Percentiles rank a stretch among this genome's conserved stretches.
phyloP scores from a whole-genome alignment of 306 rosid species.

The Rosa multiflora region DNA sequence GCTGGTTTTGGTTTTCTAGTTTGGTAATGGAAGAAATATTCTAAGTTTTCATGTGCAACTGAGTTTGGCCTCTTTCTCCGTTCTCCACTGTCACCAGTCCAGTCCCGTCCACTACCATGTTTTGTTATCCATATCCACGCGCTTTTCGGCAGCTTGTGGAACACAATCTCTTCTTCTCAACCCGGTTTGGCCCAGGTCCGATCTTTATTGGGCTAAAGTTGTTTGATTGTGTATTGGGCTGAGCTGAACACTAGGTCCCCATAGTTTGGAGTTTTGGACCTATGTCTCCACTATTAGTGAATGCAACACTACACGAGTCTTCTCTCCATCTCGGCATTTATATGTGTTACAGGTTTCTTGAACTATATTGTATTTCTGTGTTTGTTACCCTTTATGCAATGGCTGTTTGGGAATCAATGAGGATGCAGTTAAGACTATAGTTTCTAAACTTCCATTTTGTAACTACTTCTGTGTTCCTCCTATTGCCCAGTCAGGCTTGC shows the following conservation, averaged over 20 bases:
- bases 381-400: too few species aligned
- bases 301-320: too few species aligned
- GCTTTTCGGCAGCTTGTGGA: neutral
- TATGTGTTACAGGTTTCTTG: too few species aligned
- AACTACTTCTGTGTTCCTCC: too few species aligned
- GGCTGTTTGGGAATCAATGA: too few species aligned
- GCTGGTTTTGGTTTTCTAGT: neutral
- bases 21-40: neutral
- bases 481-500: too few species aligned
- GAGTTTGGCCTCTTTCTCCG: neutral
- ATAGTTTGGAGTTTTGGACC: too few species aligned
- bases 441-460: too few species aligned
- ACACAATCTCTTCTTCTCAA: neutral
- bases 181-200: neutral
- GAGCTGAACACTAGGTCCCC: neutral
- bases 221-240: neutral
- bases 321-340: too few species aligned
- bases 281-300: too few species aligned
- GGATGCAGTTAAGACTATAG: too few species aligned
- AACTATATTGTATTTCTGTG: too few species aligned
- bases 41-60: neutral
- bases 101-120: constrained; percentile 26
- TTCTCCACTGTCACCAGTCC: neutral
- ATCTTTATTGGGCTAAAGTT: neutral
- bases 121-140: constrained; percentile 39